Base-by-base conservation (phyloP, 2,329 filamentous ascomycete genomes). In the Fusarium odoratissimum region DNA sequence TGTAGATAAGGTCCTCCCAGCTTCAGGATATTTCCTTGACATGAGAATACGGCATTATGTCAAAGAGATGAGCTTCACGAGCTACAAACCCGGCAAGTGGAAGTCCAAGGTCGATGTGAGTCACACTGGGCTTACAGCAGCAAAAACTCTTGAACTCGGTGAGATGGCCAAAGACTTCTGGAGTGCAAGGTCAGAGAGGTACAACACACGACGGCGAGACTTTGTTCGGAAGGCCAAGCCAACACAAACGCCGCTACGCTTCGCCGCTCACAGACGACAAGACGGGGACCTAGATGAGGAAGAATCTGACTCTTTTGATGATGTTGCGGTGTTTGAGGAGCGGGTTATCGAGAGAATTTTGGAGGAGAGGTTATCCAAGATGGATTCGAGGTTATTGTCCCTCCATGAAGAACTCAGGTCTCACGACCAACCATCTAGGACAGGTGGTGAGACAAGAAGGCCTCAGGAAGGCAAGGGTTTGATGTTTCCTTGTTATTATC, bases 111-210 rank as follows among this genome's bases (percentile, higher is more conserved):
- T 59, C 8, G 51, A 69, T 2, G 25, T 69, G 3, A 54, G n/a
- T 11, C n/a, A 48, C 6, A 25, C 41, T 11, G 52, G 65, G 10
- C 37, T 69, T 2, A 42, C 41, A 30, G 14, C 37, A 9, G 46
- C 65, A 8, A 64, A n/a, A 12, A 42, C 33, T 10, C 45, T 54
- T 14, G 67, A 69, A 11, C 59, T 69, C 3, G 31, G 65, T 2
- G 65, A 69, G 31, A 69, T 69, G 67, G 65, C 59, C 7, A 64
- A 55, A n/a, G 67, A 69, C 51, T 69, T 69, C 8, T 69, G 67
- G 67, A 65, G 67, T 6, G 46, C 59, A 16, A 69, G 67, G 19
- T 69, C 65, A 3, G 51, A 69, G 21, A n/a, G 65, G 28, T 69
- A 69, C 3, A 44, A 10, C 8, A 28, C 31, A 2, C 42, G 67